Evolutionary conservation across 2,329 filamentous ascomycete species (phyloP).

Genomic region (Exserohilum turcica): DNA sequence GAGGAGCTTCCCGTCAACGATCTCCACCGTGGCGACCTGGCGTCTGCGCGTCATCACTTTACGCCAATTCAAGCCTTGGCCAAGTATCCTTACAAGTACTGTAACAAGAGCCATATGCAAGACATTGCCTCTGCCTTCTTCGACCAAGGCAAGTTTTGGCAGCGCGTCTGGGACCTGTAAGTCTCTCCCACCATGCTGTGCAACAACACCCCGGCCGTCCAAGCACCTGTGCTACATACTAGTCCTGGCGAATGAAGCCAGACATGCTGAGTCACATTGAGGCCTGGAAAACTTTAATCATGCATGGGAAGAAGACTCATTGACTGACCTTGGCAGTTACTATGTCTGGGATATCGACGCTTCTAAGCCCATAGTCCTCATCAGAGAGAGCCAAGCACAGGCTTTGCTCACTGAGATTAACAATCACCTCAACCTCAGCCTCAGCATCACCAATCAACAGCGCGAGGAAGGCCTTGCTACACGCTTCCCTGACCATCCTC

Average conservation of each 20-base stretch:
- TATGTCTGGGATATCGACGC: constrained; percentile 62
- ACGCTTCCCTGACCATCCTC: constrained; percentile 64
- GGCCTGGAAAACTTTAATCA: background rate
- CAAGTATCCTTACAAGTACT: constrained; percentile 65
- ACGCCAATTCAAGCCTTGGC: constrained; percentile 55
- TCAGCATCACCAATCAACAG: constrained; percentile 63
- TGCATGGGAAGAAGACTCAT: background rate
- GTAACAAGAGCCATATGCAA: constrained; percentile 57
- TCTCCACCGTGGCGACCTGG: constrained; percentile 40
- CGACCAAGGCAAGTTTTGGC: constrained; percentile 61
- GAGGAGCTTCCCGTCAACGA: constrained; percentile 19
- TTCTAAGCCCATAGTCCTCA: constrained; percentile 66
- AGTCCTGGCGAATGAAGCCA: background rate
- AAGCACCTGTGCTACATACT: no score
- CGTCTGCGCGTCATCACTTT: constrained; percentile 45
- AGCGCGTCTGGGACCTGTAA: constrained; percentile 77
- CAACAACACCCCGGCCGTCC: no score
- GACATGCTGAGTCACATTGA: constrained; percentile 16
- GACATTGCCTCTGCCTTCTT: constrained; percentile 61
- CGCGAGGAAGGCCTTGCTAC: constrained; percentile 63
- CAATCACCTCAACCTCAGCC: constrained; percentile 54
- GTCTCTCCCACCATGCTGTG: constrained; percentile 44
- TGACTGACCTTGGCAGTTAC: constrained; percentile 59
- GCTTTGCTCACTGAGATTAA: constrained; percentile 70
- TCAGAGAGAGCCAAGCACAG: constrained; percentile 69